Conservation (phyloP, 257 asterid species). For the Solanum rostratum region DNA sequence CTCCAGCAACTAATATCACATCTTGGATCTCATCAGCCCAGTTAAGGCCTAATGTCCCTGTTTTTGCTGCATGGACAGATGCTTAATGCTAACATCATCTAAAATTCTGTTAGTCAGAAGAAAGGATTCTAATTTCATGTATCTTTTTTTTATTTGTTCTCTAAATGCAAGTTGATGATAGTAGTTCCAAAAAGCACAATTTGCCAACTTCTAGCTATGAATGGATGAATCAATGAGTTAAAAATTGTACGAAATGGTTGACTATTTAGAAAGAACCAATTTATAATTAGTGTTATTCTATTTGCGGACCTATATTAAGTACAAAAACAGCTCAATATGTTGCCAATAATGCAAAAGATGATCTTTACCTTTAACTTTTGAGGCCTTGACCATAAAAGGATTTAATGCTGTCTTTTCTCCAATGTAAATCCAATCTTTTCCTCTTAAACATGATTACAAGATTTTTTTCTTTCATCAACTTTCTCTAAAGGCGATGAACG, state of each 20-base stretch:
- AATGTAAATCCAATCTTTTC: not conserved
- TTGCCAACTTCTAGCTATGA: conserved; percentile 4
- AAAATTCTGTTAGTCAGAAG: not conserved
- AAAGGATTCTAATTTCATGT: not conserved
- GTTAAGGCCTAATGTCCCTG: conserved; percentile 65
- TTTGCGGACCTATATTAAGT: conserved; percentile 5
- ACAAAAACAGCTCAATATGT: conserved; percentile 19
- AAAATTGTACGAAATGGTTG: conserved; percentile 15
- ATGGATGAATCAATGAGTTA: conserved; percentile 11
- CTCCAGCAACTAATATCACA: conserved; percentile 13
- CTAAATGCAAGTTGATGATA: not conserved
- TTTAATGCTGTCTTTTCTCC: not conserved
- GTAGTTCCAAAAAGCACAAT: not conserved
- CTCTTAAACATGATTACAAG: conserved; percentile 5
- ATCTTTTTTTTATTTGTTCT: not conserved
- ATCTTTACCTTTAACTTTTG: not conserved
- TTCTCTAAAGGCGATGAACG: conserved; percentile 13
- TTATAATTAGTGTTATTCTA: conserved; percentile 6
- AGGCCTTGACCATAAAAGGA: conserved; percentile 15
- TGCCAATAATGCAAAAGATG: conserved; percentile 3
- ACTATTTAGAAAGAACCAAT: conserved; percentile 5
- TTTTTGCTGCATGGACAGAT: conserved; percentile 88
- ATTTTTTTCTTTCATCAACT: conserved; percentile 2
- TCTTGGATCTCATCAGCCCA: conserved; percentile 55
- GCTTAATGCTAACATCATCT: conserved; percentile 21